Conservation (phyloP, 2,329 filamentous ascomycete species). For the Sporothrix euskadiensis region DNA sequence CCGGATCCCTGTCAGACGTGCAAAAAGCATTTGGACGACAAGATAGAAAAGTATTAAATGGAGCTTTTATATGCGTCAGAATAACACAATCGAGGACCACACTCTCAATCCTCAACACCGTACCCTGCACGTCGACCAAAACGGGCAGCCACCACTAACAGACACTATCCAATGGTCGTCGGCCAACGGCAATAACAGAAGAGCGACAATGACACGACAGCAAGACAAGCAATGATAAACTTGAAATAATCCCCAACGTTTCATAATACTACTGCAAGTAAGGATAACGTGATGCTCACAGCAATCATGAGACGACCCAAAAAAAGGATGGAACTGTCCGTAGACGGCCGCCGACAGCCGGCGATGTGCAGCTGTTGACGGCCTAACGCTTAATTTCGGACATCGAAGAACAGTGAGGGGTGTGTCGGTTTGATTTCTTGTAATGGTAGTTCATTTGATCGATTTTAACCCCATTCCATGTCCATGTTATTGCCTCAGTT, state of each 20-base stretch:
- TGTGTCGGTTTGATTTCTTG: neutral
- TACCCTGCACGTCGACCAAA: constrained; percentile 11
- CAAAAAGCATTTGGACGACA: neutral
- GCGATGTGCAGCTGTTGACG: neutral
- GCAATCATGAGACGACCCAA: neutral
- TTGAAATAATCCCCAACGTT: neutral
- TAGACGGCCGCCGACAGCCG: neutral
- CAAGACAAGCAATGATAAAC: neutral
- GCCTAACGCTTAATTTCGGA: neutral
- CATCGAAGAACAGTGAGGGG: neutral
- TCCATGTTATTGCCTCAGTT: neutral
- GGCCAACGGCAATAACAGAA: neutral
- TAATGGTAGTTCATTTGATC: too few relatives aligned
- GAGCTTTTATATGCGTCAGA: neutral
- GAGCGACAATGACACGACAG: neutral
- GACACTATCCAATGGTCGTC: neutral
- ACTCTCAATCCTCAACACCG: neutral
- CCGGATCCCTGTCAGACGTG: neutral
- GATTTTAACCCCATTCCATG: neutral
- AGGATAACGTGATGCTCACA: neutral
- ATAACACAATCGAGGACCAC: neutral
- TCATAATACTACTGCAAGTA: neutral
- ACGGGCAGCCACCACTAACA: neutral
- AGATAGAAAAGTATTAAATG: too few relatives aligned
- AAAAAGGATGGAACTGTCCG: neutral